These are phyloP conservation scores for Dimocarpus longan DNA, from an alignment of 345 rosid species.

Conservation along the genomic window DNA sequence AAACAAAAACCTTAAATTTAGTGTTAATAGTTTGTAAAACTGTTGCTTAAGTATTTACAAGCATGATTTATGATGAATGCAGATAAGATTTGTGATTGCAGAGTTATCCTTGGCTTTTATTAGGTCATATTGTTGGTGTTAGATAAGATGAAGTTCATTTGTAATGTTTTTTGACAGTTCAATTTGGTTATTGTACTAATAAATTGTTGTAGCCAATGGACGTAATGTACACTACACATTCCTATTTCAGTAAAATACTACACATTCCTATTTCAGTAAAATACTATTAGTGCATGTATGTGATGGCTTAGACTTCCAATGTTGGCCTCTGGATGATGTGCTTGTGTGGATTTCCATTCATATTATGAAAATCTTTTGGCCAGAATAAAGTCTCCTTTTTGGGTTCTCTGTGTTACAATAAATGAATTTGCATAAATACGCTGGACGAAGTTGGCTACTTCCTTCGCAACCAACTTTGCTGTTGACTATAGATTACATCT, in stretches of 20 bases:
- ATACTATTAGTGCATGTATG: not conserved
- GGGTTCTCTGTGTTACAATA: not conserved
- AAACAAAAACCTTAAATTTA: not conserved
- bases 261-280: not conserved
- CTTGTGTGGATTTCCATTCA: not conserved
- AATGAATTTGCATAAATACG: not conserved
- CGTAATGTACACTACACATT: not conserved
- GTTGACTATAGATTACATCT: not conserved
- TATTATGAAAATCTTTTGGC: not conserved
- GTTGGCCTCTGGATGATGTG: not conserved
- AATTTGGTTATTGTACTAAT: not conserved
- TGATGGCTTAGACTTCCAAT: not conserved
- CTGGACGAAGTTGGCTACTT: not conserved
- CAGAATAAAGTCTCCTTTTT: not conserved
- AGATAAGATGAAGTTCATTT: not conserved
- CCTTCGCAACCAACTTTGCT: not conserved
- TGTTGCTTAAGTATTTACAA: not conserved
- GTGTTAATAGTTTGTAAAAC: not conserved
- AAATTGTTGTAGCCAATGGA: not conserved
- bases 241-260: not conserved
- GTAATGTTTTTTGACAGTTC: not conserved
- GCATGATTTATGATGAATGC: slow-evolving; percentile 1
- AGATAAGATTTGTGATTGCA: not conserved
- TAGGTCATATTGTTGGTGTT: not conserved
- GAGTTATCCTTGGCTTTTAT: not conserved